phyloP scores from a whole-genome alignment of 2,329 filamentous ascomycete genomes.

The Hymenoscyphus fraxineus region DNA sequence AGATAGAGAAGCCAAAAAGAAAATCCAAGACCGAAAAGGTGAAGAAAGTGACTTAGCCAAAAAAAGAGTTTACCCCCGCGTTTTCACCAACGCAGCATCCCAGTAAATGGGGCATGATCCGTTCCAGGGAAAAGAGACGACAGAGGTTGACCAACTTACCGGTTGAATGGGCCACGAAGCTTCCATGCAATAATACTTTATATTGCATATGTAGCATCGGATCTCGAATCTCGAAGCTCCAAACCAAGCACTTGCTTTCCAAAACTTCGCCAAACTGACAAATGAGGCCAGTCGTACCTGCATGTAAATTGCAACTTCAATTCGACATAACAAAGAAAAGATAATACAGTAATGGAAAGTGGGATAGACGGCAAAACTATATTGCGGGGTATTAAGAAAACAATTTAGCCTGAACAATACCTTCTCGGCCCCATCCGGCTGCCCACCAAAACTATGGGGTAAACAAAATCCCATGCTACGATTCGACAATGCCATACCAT shows the following conservation, averaged over 20 bases:
- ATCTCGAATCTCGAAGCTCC: background rate
- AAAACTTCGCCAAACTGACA: background rate
- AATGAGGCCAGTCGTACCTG: background rate
- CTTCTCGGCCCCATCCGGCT: slow-evolving; percentile 8
- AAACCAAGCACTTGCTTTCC: background rate
- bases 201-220: background rate
- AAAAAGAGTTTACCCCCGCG: slow-evolving; percentile 10
- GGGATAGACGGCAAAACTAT: slow-evolving; percentile 23
- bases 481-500: background rate
- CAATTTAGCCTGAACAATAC: slow-evolving; percentile 26
- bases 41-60: slow-evolving; percentile 4
- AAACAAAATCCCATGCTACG: background rate
- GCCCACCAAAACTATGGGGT: slow-evolving; percentile 6
- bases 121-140: slow-evolving; percentile 4
- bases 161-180: slow-evolving; percentile 9
- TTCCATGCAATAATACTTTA: too few relatives aligned
- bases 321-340: background rate
- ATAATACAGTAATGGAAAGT: background rate
- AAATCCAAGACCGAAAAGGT: background rate
- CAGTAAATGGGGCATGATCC: background rate
- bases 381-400: slow-evolving; percentile 24
- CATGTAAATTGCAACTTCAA: background rate
- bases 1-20: background rate
- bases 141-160: slow-evolving; percentile 5
- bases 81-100: background rate